Conservation (phyloP, 768 basidiomycete genomes). For the Leucogyrophana mollusca region DNA sequence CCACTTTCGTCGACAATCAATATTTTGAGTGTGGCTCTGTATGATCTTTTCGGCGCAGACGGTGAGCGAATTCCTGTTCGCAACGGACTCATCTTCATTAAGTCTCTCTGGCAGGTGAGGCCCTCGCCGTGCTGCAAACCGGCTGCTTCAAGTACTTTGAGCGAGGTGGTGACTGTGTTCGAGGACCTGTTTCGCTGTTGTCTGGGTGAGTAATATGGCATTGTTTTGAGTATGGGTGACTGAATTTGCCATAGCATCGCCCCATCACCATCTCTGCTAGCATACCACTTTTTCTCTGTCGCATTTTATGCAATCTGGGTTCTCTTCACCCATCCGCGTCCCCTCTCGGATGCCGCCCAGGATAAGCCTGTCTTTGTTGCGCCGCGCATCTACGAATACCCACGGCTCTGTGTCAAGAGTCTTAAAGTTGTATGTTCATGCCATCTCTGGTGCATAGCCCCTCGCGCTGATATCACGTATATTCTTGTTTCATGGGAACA, state of each 20-base stretch:
- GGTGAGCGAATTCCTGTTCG: slow-evolving; percentile 48
- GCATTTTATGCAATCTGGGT: slow-evolving; percentile 94
- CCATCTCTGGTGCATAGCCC: not conserved
- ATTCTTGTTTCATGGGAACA: no score
- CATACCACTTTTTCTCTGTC: slow-evolving; percentile 92
- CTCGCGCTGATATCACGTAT: slow-evolving; percentile 1
- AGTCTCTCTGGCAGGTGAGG: slow-evolving; percentile 47
- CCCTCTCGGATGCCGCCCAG: not conserved
- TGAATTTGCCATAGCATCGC: slow-evolving; percentile 51
- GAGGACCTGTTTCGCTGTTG: slow-evolving; percentile 87
- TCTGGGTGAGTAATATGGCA: slow-evolving; percentile 62
- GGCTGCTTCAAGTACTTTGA: slow-evolving; percentile 99
- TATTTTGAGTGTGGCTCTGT: slow-evolving; percentile 88
- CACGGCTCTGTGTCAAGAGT: slow-evolving; percentile 57
- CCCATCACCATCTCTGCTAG: slow-evolving; percentile 77
- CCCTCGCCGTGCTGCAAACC: slow-evolving; percentile 60
- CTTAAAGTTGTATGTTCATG: slow-evolving; percentile 66
- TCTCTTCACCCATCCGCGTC: slow-evolving; percentile 66
- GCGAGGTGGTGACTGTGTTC: slow-evolving; percentile 83
- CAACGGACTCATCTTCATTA: not conserved
- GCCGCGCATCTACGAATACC: slow-evolving; percentile 65
- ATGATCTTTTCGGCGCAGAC: slow-evolving; percentile 92
- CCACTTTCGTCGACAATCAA: slow-evolving; percentile 84
- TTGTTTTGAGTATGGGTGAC: not conserved
- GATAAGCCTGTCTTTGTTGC: no score